A percentile compares a stretch with the other conserved stretches of the same genome.
Conservation (phyloP, 1,284 basidiomycete genomes). For the Ustilago tritici region DNA sequence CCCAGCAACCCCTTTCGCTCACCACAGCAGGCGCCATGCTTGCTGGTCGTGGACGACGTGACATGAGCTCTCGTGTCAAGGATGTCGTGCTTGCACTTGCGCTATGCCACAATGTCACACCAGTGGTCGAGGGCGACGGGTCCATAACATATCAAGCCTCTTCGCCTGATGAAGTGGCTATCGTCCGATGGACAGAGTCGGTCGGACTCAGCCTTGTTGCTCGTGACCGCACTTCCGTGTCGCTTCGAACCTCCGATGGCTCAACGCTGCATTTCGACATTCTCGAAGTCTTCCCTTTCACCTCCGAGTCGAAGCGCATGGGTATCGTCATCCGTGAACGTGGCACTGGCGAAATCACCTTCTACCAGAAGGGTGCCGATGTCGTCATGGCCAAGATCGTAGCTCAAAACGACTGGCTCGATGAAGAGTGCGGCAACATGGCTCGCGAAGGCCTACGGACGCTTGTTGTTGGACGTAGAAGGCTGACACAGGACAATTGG, state of each 20-base stretch:
- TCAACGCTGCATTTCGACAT: conserved; percentile 79
- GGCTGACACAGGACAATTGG: conserved; percentile 79
- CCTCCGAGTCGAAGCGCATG: conserved; percentile 98
- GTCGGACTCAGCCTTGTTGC: conserved; percentile 88
- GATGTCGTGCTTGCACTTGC: conserved; percentile 94
- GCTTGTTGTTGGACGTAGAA: conserved; percentile 88
- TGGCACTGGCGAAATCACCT: conserved; percentile 81
- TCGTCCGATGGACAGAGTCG: conserved; percentile 97
- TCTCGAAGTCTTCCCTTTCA: conserved; percentile 94
- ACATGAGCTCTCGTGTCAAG: conserved; percentile 93
- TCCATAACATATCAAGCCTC: conserved; percentile 96
- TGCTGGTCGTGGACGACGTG: conserved; percentile 84
- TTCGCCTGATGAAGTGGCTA: conserved; percentile 98
- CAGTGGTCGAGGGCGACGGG: conserved; percentile 92
- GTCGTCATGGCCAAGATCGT: conserved; percentile 96
- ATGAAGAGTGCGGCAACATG: conserved; percentile 99
- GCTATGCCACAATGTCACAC: conserved; percentile 97
- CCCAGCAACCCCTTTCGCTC: conserved; percentile 32
- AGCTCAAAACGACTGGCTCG: conserved; percentile 97
- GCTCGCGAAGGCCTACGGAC: conserved; percentile 95
- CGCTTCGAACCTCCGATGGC: conserved; percentile 54
- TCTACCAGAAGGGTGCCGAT: conserved; percentile 97
- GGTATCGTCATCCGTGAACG: conserved; percentile 91
- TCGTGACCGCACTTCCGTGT: conserved; percentile 88
- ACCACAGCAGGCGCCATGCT: conserved; percentile 80